Evolutionary conservation across 441 rosid genomes (phyloP), one percentile per base, ranked within the genome.

Genomic region (Daphne laureola): DNA sequence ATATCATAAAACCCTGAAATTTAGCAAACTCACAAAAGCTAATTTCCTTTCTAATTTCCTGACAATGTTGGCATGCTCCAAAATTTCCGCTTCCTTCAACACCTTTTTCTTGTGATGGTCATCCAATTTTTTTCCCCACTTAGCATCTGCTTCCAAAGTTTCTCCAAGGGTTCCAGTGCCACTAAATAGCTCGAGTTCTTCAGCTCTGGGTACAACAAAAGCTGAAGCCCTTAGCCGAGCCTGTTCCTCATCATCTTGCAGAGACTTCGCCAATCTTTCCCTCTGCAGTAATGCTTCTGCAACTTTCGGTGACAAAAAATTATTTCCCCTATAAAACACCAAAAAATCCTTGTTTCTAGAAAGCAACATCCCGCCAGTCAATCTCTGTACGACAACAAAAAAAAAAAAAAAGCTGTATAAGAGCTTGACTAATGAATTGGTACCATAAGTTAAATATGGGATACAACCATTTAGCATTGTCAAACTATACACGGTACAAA

Each of bases 321-420:
- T 68, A 66, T 89, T 92, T 59, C 98, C 98, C 69, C 98, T 78
- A 57, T 92, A 92, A 77, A 89, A 92, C 56, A 92, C 96, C 76
- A 92, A 75, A 68, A 75, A 86, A 65, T 92, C 94, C 74, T 86
- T 88, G 84, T 78, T 86, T 75, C 92, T 77, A 2, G 94, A 84
- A 25, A 92, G 86, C 54, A 92, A 77, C 63, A 72, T 66, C 35
- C 96, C 95, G 54, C 96, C 96, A 5, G 96, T 92, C 82, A 92
- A 72, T 78, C 68, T 84, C 98, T 89, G 80, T 66, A 66, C 64
- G 65, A 18, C 72, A 74, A 58, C 44, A 49, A 60, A 56, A 18
- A 18, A 18, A 18, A 18, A 18, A 18, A 18, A 18, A 18, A 1
- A 1, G 3, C 23, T 3, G 3, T 18, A 18, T 18, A 18, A 18